Conservation (phyloP, 176 grass and related monocot species). For the Bromus sterilis region DNA sequence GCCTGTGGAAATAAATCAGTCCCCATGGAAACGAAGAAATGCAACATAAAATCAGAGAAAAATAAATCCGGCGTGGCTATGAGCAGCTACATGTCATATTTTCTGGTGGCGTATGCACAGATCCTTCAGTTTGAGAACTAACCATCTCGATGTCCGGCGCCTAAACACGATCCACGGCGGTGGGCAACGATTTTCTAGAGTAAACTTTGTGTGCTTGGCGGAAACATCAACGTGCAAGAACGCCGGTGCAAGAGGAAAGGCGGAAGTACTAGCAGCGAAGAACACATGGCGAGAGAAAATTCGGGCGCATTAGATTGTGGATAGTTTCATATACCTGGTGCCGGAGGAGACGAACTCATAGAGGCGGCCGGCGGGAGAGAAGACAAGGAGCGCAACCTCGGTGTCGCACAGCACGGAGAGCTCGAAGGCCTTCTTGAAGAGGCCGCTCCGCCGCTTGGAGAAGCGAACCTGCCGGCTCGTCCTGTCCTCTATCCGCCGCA, state of each 20-base stretch:
- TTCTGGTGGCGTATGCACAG: neutral
- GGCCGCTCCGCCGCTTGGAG: too few relatives aligned
- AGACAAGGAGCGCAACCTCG: constrained; percentile 24
- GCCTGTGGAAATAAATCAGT: neutral
- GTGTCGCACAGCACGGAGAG: too few relatives aligned
- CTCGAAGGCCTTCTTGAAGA: too few relatives aligned
- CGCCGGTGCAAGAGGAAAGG: neutral
- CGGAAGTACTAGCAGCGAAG: neutral
- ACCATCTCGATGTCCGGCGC: neutral
- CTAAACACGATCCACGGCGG: neutral
- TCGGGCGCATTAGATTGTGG: neutral
- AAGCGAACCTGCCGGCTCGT: constrained; percentile 21
- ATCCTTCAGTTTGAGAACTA: neutral
- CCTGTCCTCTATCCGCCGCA: constrained; percentile 25
- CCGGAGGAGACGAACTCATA: constrained; percentile 21
- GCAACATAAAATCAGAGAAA: neutral
- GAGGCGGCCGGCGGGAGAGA: constrained; percentile 24
- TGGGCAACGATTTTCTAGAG: neutral
- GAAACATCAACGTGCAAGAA: neutral
- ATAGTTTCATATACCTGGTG: neutral
- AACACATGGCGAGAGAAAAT: neutral
- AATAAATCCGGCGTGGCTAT: neutral
- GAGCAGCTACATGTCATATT: neutral
- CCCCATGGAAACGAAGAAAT: neutral
- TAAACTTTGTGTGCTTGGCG: neutral